Percentiles rank a stretch among this genome's conserved stretches.
These are phyloP conservation scores for Blastobotrys mokoenaii DNA, from an alignment of 805 yeast genomes.

Conservation along the genomic window DNA sequence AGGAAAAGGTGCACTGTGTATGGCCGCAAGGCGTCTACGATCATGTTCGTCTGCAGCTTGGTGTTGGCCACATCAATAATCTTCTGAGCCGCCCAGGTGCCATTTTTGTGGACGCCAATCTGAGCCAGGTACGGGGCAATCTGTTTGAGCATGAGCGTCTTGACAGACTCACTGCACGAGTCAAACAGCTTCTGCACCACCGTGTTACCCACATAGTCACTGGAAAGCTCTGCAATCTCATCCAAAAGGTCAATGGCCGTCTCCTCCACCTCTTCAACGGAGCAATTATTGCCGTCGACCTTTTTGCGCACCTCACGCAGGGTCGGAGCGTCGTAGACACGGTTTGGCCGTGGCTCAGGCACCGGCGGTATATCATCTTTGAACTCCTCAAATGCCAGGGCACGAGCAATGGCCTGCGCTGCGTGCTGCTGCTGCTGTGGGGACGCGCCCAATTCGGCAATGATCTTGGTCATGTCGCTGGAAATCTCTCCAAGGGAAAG, in stretches of 20 bases:
- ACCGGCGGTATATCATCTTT: conserved; percentile 41
- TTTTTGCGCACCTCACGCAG: conserved; percentile 77
- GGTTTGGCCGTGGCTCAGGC: conserved; percentile 60
- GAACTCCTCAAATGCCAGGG: conserved; percentile 20
- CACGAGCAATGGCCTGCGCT: conserved; percentile 23
- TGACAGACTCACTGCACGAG: conserved; percentile 56
- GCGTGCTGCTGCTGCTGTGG: conserved; percentile 23
- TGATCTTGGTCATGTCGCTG: conserved; percentile 24
- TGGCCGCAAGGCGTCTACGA: conserved; percentile 64
- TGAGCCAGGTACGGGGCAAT: conserved; percentile 77
- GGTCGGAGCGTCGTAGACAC: conserved; percentile 81
- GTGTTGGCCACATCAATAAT: conserved; percentile 69
- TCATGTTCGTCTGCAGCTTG: conserved; percentile 53
- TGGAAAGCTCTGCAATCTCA: conserved; percentile 83
- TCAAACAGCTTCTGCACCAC: conserved; percentile 88
- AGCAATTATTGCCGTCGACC: conserved; percentile 45
- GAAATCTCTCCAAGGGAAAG: conserved; percentile 21
- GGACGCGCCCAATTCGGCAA: conserved; percentile 29
- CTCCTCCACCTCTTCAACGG: conserved; percentile 66
- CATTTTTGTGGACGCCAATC: conserved; percentile 93
- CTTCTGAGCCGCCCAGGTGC: conserved; percentile 99
- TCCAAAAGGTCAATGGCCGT: conserved; percentile 74
- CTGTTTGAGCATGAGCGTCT: conserved; percentile 70
- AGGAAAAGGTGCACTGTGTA: conserved; percentile 78
- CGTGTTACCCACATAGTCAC: conserved; percentile 93